Evolutionary conservation across 75 land plant genomes (phyloP).

Genomic region (Selaginella tamariscina): DNA sequence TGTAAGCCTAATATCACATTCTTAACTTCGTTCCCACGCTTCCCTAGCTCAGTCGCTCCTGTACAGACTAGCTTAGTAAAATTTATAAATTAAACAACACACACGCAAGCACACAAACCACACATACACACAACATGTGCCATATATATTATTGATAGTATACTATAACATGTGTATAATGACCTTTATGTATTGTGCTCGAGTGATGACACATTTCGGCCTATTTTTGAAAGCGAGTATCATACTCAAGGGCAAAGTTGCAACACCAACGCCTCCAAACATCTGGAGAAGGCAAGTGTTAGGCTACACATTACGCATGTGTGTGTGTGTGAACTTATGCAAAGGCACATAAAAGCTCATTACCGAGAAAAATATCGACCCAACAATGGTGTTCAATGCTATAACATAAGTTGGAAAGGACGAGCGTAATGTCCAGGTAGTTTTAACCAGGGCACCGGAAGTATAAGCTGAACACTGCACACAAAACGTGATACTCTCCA

Average conservation of each 20-base stretch:
- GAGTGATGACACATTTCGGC: slow-evolving; percentile 8
- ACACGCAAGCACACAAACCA: too few species aligned
- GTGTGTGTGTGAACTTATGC: not conserved
- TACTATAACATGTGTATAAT: too few species aligned
- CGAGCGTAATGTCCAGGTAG: not conserved
- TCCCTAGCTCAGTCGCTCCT: slow-evolving; percentile 5
- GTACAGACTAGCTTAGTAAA: too few species aligned
- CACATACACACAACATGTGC: too few species aligned
- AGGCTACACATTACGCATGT: not conserved
- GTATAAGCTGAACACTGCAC: slow-evolving; percentile 5
- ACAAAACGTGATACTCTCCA: not conserved
- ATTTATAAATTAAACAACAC: too few species aligned
- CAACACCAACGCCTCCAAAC: slow-evolving; percentile 8
- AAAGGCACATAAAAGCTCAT: not conserved
- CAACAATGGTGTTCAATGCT: not conserved
- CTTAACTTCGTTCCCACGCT: slow-evolving; percentile 4
- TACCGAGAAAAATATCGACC: slow-evolving; percentile 7
- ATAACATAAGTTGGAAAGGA: slow-evolving; percentile 7
- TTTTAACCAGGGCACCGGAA: not conserved
- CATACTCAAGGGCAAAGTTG: not conserved
- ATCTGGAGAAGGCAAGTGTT: not conserved
- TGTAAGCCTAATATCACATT: not conserved
- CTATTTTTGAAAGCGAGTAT: slow-evolving; percentile 3
- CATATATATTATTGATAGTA: too few species aligned
- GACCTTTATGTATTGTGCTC: slow-evolving; percentile 11